Evolutionary conservation across 495 filamentous ascomycete species (phyloP).

Genomic region (Aspergillus funiculosus): DNA sequence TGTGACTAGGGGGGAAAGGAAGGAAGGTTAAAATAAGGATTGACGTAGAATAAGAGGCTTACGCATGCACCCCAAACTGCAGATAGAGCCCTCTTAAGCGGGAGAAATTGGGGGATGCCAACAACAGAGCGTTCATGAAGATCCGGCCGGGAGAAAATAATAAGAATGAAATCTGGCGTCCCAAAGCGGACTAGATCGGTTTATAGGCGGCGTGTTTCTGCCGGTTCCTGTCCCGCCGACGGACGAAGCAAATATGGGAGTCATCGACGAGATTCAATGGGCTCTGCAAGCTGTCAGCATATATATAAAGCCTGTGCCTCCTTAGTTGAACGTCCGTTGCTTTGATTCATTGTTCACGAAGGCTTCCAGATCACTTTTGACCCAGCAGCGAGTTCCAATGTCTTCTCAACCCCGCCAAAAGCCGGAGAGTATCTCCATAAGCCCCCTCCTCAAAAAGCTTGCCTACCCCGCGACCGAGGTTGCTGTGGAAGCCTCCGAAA

Average conservation of each 20-base stretch:
- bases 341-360: not conserved
- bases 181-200: constrained; percentile 17
- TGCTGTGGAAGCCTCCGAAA: constrained; percentile 66
- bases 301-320: constrained; percentile 5
- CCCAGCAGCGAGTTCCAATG: constrained; percentile 12
- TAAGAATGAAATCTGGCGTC: constrained; percentile 16
- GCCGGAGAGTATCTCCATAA: constrained; percentile 59
- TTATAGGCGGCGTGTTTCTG: constrained; percentile 26
- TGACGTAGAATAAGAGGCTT: not conserved
- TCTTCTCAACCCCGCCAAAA: constrained; percentile 20
- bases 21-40: constrained; percentile 2
- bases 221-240: constrained; percentile 6
- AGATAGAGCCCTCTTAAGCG: not conserved
- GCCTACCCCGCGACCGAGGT: constrained; percentile 57
- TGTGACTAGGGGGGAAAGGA: constrained; percentile 17
- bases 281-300: not conserved
- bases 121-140: constrained; percentile 4
- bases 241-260: constrained; percentile 8
- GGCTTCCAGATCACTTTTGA: not conserved
- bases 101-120: constrained; percentile 14
- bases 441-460: constrained; percentile 71
- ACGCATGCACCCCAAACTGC: not conserved
- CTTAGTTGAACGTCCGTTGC: not conserved
- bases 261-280: constrained; percentile 10
- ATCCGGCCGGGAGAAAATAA: constrained; percentile 15